Evolutionary conservation across 768 basidiomycete genomes (phyloP), one percentile per base, ranked within the genome.

Genomic region (Hypsizygus marmoreus): DNA sequence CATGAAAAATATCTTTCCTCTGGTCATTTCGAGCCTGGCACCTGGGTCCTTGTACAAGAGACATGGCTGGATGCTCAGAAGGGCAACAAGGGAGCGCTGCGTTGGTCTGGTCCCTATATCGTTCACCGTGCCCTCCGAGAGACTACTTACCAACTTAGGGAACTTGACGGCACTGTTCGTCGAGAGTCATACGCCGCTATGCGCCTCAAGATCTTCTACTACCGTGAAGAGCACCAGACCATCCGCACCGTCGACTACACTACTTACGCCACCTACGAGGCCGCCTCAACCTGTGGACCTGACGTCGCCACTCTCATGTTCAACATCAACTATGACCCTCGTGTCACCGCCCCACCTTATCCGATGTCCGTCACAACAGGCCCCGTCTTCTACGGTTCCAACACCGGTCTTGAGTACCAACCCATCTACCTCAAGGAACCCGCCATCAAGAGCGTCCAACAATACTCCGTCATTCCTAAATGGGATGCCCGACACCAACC

Each of bases 31-130:
- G 43, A 60, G 11, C 39, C 44, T 0, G 66, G 67, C 0, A 63
- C 61, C 22, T 67, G 59, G 55, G 67, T 69, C 0, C 54, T 65
- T 12, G 16, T 63, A 0, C 63, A 63, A n/a, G 60, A 69, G 50
- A 63, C 68, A 0, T 54, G 57, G 49, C 35, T 67, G 0, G 65
- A 67, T 39, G 40, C 47, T 0, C 64, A 62, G 42, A 57, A 58
- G 10, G 66, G 66, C 1, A 58, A 62, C 37, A 66, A 68, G 47
- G 58, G 58, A 0, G 36, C 48, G 14, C 57, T 57, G 33, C 36
- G 56, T 0, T 68, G 64, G 61, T 51, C 62, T 0, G 66, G 68
- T 0, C 67, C 66, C 0, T 68, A 58, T 24, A 59, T 67, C 8
- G 56, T 67, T 17, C 56, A 60, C 37, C 40, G 50, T 20, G 48